These are phyloP conservation scores for Plectosphaerella sp. DNA, from an alignment of 2,329 filamentous ascomycete genomes.

Conservation along the genomic window DNA sequence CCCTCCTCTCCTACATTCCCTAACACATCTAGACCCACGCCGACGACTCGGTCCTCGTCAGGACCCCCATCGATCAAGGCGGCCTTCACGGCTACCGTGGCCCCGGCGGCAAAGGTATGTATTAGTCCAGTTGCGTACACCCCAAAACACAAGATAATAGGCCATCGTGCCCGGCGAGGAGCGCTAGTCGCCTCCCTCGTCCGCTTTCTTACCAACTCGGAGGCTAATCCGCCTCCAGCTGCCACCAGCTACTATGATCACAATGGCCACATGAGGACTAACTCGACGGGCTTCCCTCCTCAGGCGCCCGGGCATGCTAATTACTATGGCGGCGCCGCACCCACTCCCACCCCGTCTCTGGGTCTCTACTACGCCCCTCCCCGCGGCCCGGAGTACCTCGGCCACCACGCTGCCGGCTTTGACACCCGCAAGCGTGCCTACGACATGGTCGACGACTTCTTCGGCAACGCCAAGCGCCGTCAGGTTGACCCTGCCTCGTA, in stretches of 20 bases:
- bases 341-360: slow-evolving; percentile 24
- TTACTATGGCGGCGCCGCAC: slow-evolving; percentile 48
- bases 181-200: slow-evolving; percentile 9
- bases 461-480: slow-evolving; percentile 86
- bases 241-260: slow-evolving; percentile 61
- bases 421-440: slow-evolving; percentile 80
- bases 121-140: slow-evolving; percentile 12
- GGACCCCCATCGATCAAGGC: slow-evolving; percentile 47
- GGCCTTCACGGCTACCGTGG: slow-evolving; percentile 48
- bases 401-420: slow-evolving; percentile 45
- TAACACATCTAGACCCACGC: slow-evolving; percentile 65
- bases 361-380: slow-evolving; percentile 58
- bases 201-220: slow-evolving; percentile 21
- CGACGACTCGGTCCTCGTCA: slow-evolving; percentile 77
- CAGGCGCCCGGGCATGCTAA: slow-evolving; percentile 45
- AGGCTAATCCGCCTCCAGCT: slow-evolving; percentile 43
- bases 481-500: slow-evolving; percentile 89
- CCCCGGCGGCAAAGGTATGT: slow-evolving; percentile 49
- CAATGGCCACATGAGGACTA: slow-evolving; percentile 58
- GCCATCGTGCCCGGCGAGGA: neutral
- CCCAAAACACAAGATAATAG: slow-evolving; percentile 2
- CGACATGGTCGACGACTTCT: slow-evolving; percentile 90
- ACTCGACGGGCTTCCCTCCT: slow-evolving; percentile 50
- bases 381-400: slow-evolving; percentile 51
- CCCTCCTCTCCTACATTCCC: neutral